phyloP scores from a whole-genome alignment of 2,329 filamentous ascomycete species.

The Epicoccum nigrum region DNA sequence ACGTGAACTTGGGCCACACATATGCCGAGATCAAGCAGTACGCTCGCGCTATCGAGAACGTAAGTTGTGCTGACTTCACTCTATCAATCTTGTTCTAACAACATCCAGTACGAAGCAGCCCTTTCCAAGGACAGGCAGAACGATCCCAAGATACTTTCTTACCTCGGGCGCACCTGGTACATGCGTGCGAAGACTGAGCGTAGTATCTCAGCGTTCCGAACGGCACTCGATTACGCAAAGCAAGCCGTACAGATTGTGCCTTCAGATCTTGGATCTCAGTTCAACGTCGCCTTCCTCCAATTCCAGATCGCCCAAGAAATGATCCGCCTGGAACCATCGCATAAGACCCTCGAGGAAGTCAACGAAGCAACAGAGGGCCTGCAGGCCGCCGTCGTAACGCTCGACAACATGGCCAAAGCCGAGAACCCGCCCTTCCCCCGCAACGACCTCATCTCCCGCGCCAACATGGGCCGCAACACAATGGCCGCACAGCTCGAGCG shows the following conservation, averaged over 20 bases:
- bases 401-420: slow-evolving; percentile 64
- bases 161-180: slow-evolving; percentile 86
- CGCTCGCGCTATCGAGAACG: slow-evolving; percentile 85
- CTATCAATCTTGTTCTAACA: slow-evolving; percentile 17
- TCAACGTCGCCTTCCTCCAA: slow-evolving; percentile 97
- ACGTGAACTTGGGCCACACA: slow-evolving; percentile 91
- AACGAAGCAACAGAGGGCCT: slow-evolving; percentile 80
- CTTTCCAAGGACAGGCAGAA: slow-evolving; percentile 78
- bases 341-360: slow-evolving; percentile 80
- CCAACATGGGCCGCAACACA: slow-evolving; percentile 96
- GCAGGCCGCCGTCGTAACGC: slow-evolving; percentile 79
- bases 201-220: slow-evolving; percentile 66
- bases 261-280: slow-evolving; percentile 88
- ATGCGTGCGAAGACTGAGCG: slow-evolving; percentile 76
- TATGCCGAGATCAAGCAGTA: slow-evolving; percentile 91
- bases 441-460: slow-evolving; percentile 88
- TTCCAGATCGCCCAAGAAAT: slow-evolving; percentile 89
- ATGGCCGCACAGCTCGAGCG: slow-evolving; percentile 90
- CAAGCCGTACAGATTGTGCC: slow-evolving; percentile 78
- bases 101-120: slow-evolving; percentile 76
- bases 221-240: slow-evolving; percentile 66
- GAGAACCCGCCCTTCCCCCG: slow-evolving; percentile 84
- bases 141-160: slow-evolving; percentile 81
- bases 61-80: slow-evolving; percentile 41
- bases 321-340: slow-evolving; percentile 73